Conservation (phyloP, 768 basidiomycete genomes). For the Cubamyces sp. region DNA sequence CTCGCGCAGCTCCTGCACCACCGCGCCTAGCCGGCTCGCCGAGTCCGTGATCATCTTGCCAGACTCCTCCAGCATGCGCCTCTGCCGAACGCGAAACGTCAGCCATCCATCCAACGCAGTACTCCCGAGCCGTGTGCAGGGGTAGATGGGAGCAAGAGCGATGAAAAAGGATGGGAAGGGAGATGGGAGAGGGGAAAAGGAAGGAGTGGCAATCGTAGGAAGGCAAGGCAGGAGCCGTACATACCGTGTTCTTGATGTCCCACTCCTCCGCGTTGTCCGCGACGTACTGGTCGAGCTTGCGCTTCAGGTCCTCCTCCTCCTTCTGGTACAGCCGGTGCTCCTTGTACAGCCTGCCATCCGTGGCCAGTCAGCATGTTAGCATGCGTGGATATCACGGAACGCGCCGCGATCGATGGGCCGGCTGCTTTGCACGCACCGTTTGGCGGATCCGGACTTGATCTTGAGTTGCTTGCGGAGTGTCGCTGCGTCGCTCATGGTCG, state of each 20-base stretch:
- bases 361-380: too few relatives aligned
- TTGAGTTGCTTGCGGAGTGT: slow-evolving; percentile 67
- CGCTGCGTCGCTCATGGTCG: slow-evolving; percentile 51
- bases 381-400: background rate
- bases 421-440: slow-evolving; percentile 51
- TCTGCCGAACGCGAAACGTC: slow-evolving; percentile 41
- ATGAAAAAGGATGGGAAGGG: background rate
- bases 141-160: background rate
- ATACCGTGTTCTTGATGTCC: slow-evolving; percentile 76
- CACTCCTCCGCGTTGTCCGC: slow-evolving; percentile 67
- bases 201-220: background rate
- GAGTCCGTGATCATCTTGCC: slow-evolving; percentile 81
- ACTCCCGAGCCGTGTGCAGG: background rate
- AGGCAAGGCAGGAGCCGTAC: slow-evolving; percentile 26
- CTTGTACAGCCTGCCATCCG: slow-evolving; percentile 47
- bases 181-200: background rate
- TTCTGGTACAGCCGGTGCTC: slow-evolving; percentile 68
- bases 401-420: background rate
- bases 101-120: background rate
- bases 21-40: slow-evolving; percentile 59
- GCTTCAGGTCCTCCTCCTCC: slow-evolving; percentile 63
- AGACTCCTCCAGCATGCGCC: slow-evolving; percentile 73
- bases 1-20: slow-evolving; percentile 63
- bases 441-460: slow-evolving; percentile 72
- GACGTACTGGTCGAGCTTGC: slow-evolving; percentile 63